phyloP scores from a whole-genome alignment of 495 filamentous ascomycete species.

The Tetracladium marchalianum region DNA sequence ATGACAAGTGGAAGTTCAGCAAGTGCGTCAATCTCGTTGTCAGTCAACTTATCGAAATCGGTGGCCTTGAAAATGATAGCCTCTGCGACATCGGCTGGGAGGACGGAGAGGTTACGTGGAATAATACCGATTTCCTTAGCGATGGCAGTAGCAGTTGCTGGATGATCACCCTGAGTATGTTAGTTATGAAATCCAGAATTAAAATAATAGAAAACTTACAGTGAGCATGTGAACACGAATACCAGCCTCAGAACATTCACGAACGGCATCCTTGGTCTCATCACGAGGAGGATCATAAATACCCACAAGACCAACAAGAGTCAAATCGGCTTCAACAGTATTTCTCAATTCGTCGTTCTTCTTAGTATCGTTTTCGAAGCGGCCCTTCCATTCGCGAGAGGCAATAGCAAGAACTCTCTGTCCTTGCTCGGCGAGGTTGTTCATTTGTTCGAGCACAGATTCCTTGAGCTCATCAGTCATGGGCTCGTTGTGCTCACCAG shows the following conservation, averaged over 20 bases:
- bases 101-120: constrained; percentile 41
- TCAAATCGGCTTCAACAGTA: constrained; percentile 45
- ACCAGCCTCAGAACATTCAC: constrained; percentile 56
- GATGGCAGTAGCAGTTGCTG: constrained; percentile 65
- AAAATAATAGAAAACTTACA: constrained; percentile 17
- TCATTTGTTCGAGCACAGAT: constrained; percentile 54
- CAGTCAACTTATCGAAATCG: constrained; percentile 51
- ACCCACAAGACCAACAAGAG: constrained; percentile 58
- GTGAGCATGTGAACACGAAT: constrained; percentile 78
- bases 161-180: constrained; percentile 69
- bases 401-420: constrained; percentile 73
- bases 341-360: constrained; percentile 27
- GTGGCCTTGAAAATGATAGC: constrained; percentile 52
- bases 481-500: constrained; percentile 35
- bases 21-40: constrained; percentile 48
- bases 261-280: constrained; percentile 56
- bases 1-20: constrained; percentile 53
- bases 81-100: constrained; percentile 42
- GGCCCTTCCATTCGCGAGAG: constrained; percentile 35
- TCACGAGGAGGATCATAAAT: constrained; percentile 67
- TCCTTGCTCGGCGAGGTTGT: constrained; percentile 60
- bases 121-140: constrained; percentile 69
- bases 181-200: constrained; percentile 41
- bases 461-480: constrained; percentile 51
- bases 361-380: constrained; percentile 19